phyloP scores from a whole-genome alignment of 2,329 filamentous ascomycete species.

The Trichophyton verrucosum region DNA sequence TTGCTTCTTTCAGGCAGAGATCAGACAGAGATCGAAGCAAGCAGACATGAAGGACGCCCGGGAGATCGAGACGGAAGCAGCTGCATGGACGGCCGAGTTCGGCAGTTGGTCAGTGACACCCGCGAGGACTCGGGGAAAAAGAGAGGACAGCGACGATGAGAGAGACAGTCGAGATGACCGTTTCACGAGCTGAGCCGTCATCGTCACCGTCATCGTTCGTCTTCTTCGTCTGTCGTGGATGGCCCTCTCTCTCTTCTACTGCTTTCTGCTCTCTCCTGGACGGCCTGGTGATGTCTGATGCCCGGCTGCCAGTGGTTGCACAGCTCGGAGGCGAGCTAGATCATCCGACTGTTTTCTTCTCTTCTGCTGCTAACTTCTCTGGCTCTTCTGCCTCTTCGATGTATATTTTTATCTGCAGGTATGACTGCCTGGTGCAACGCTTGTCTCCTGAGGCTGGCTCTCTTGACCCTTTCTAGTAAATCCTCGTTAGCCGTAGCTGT shows the following conservation, averaged over 20 bases:
- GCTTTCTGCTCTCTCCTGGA: neutral
- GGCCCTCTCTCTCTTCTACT: neutral
- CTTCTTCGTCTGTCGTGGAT: neutral
- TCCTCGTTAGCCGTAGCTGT: neutral
- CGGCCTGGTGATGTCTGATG: neutral
- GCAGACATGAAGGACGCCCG: too few relatives aligned
- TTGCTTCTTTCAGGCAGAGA: neutral
- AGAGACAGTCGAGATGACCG: neutral
- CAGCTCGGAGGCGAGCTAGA: neutral
- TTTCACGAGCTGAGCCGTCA: neutral
- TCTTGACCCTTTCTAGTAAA: neutral
- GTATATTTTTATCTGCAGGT: neutral
- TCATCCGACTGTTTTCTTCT: neutral
- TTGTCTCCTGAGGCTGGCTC: constrained; percentile 1
- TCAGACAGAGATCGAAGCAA: neutral
- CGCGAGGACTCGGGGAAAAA: neutral
- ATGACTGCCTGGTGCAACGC: neutral
- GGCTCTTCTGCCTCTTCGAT: neutral
- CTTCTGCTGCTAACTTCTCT: neutral
- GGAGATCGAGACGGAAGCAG: too few relatives aligned
- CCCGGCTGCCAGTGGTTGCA: neutral
- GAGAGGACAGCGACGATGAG: neutral
- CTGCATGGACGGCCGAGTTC: neutral
- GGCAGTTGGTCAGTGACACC: neutral
- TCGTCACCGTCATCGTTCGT: neutral